phyloP scores from a whole-genome alignment of 306 rosid genomes.

The Quercus engelmannii region DNA sequence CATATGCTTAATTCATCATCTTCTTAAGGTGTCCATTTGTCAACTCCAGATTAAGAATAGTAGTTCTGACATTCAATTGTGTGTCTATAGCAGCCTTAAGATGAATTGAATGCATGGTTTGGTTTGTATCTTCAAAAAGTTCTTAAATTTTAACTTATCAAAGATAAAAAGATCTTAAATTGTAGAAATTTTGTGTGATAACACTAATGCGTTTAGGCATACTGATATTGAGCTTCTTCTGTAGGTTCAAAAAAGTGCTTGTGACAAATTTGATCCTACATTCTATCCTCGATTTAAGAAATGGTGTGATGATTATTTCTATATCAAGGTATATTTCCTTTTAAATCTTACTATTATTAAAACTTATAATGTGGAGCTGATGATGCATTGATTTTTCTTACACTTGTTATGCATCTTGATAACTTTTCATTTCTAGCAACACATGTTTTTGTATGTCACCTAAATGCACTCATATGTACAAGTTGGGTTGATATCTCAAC shows the following conservation, averaged over 20 bases:
- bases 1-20: not conserved
- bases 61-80: not conserved
- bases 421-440: not conserved
- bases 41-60: not conserved
- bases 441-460: not conserved
- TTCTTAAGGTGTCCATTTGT: not conserved
- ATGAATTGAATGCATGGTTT: not conserved
- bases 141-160: not conserved
- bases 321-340: slow-evolving; percentile 66
- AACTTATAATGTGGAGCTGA: slow-evolving; percentile 12
- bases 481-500: not conserved
- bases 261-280: slow-evolving; percentile 94
- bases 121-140: not conserved
- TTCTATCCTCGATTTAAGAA: slow-evolving; percentile 96
- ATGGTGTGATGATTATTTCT: slow-evolving; percentile 98
- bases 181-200: not conserved
- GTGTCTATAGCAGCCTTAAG: not conserved
- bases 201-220: not conserved
- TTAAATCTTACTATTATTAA: not conserved
- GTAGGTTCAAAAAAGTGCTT: slow-evolving; percentile 74
- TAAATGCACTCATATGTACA: not conserved
- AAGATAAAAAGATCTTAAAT: not conserved
- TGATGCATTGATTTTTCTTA: not conserved
- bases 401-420: not conserved
- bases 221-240: slow-evolving; percentile 12